Percentiles rank a stretch among this genome's conserved stretches.
Conservation (phyloP, 495 filamentous ascomycete genomes). For the Delitschia confertaspora region DNA sequence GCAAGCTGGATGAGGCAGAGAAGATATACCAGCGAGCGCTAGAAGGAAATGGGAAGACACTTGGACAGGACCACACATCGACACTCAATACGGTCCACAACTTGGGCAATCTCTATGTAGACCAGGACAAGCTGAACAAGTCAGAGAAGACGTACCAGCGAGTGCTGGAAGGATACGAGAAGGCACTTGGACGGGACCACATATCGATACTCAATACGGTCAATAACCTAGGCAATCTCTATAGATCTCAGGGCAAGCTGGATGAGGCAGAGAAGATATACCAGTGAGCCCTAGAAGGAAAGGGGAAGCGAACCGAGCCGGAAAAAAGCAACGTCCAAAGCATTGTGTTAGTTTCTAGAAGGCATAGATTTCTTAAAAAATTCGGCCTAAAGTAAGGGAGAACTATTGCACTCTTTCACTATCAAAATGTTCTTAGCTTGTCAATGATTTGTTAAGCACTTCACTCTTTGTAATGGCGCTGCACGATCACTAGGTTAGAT, state of each 20-base stretch:
- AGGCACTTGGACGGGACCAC: background rate
- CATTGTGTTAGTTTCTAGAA: background rate
- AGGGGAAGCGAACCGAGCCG: too few relatives aligned
- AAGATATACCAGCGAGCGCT: slow-evolving; percentile 6
- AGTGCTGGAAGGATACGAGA: slow-evolving; percentile 6
- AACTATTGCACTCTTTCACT: too few relatives aligned
- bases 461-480: too few relatives aligned
- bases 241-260: slow-evolving; percentile 3
- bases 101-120: slow-evolving; percentile 3
- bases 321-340: too few relatives aligned
- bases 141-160: slow-evolving; percentile 2
- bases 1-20: slow-evolving; percentile 3
- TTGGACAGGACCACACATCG: slow-evolving; percentile 4
- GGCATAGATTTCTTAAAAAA: too few relatives aligned
- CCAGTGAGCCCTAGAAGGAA: slow-evolving; percentile 3
- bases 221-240: slow-evolving; percentile 9
- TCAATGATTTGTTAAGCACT: too few relatives aligned
- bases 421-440: too few relatives aligned
- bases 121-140: slow-evolving; percentile 4
- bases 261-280: slow-evolving; percentile 5
- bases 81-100: slow-evolving; percentile 13
- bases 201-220: slow-evolving; percentile 11
- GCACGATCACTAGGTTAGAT: too few relatives aligned
- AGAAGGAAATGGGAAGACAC: slow-evolving; percentile 7
- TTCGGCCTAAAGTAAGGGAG: too few relatives aligned